Conservation (phyloP, 495 filamentous ascomycete species). For the Hypoxylon cercidicola region DNA sequence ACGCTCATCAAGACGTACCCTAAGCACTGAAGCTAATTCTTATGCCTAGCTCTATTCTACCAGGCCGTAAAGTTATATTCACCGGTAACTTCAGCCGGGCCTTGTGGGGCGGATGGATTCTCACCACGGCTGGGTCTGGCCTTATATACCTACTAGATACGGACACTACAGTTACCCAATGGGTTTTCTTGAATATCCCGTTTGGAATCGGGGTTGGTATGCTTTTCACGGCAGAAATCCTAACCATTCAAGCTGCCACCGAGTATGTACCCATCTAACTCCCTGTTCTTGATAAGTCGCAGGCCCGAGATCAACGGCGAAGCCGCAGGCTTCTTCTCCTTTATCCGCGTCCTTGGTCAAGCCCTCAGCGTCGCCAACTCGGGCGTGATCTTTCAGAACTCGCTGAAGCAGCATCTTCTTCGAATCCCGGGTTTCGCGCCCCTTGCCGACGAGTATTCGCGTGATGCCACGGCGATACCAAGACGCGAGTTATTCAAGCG, state of each 20-base stretch:
- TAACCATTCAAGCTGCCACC: constrained; percentile 56
- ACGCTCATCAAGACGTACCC: background rate
- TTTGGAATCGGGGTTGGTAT: constrained; percentile 64
- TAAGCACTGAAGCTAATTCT: background rate
- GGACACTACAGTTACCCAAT: constrained; percentile 55
- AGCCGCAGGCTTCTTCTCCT: constrained; percentile 64
- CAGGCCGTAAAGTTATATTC: constrained; percentile 67
- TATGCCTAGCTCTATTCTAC: constrained; percentile 64
- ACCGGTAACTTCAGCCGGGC: constrained; percentile 66
- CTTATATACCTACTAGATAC: constrained; percentile 59
- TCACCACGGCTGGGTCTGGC: constrained; percentile 57
- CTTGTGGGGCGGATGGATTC: constrained; percentile 62
- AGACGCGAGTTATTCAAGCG: constrained; percentile 59
- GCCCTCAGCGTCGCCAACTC: constrained; percentile 61
- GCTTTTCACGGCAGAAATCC: constrained; percentile 60
- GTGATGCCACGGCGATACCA: constrained; percentile 64
- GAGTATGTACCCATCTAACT: constrained; percentile 6
- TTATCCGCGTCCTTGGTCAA: constrained; percentile 66
- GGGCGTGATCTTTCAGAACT: constrained; percentile 70
- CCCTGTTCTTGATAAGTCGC: background rate
- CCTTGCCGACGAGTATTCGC: constrained; percentile 59
- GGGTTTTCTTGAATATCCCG: constrained; percentile 63
- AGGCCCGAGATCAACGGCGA: constrained; percentile 36
- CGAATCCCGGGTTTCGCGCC: constrained; percentile 54
- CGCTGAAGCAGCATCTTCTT: constrained; percentile 60